Evolutionary conservation across 116 monocot species (phyloP).

Genomic region (Phalaenopsis hybrid): DNA sequence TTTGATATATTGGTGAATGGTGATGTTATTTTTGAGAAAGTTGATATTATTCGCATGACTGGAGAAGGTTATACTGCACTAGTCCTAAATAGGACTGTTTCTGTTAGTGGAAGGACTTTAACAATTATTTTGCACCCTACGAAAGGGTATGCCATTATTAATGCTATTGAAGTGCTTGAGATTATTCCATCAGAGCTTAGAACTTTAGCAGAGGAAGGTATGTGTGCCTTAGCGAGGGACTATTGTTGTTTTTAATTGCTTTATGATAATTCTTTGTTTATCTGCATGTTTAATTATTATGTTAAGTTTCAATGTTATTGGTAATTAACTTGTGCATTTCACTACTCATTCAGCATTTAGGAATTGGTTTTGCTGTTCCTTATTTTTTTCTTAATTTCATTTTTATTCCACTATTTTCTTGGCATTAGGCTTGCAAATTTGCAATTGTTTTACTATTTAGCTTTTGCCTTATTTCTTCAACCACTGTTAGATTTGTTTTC

Average conservation of each 20-base stretch:
- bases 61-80: slow-evolving; percentile 64
- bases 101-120: slow-evolving; percentile 52
- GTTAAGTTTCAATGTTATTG: not conserved
- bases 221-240: not conserved
- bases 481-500: not conserved
- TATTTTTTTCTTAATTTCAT: not conserved
- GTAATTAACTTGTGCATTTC: not conserved
- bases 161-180: slow-evolving; percentile 87
- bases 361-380: not conserved
- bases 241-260: not conserved
- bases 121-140: slow-evolving; percentile 47
- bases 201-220: slow-evolving; percentile 80
- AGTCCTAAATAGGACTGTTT: slow-evolving; percentile 68
- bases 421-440: not conserved
- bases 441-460: not conserved
- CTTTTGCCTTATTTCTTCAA: not conserved
- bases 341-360: not conserved
- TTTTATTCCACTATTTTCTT: not conserved
- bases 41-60: slow-evolving; percentile 59
- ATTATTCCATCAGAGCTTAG: slow-evolving; percentile 59
- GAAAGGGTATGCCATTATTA: slow-evolving; percentile 71
- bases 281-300: not conserved
- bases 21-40: slow-evolving; percentile 44
- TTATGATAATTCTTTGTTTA: not conserved
- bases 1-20: slow-evolving; percentile 81